Evolutionary conservation across 345 rosid genomes (phyloP).

Genomic region (Angophora floribunda): DNA sequence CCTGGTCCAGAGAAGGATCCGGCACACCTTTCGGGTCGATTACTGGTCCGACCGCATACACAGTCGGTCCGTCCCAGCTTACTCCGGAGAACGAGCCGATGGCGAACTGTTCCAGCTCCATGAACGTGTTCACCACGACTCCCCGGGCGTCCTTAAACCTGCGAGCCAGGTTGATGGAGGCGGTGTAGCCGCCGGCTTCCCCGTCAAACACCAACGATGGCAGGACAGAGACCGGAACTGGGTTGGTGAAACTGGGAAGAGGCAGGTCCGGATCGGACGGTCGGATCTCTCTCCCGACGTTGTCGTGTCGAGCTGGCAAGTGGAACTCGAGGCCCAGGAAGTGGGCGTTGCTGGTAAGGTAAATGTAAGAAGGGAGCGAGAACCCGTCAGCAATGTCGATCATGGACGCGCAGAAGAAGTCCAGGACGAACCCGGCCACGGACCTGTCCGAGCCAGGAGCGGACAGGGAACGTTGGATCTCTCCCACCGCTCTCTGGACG

Average conservation of each 20-base stretch:
- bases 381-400: conserved; percentile 27
- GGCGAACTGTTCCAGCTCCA: conserved; percentile 22
- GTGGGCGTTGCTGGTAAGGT: conserved; percentile 18
- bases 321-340: conserved; percentile 25
- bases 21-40: background rate
- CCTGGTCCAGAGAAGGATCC: conserved; percentile 4
- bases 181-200: conserved; percentile 17
- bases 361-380: conserved; percentile 39
- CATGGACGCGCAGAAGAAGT: conserved; percentile 32
- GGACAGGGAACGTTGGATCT: background rate
- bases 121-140: conserved; percentile 28
- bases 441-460: conserved; percentile 8
- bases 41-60: conserved; percentile 30
- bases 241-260: conserved; percentile 18
- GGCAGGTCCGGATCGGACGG: conserved; percentile 3
- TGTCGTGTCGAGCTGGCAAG: conserved; percentile 14
- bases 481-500: background rate
- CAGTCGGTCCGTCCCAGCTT: conserved; percentile 7
- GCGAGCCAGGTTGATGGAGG: conserved; percentile 17
- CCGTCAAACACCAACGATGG: conserved; percentile 16
- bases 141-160: conserved; percentile 22
- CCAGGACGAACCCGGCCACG: conserved; percentile 31
- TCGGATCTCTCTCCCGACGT: background rate
- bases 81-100: conserved; percentile 7
- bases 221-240: conserved; percentile 24